phyloP scores from a whole-genome alignment of 768 basidiomycete genomes.

The Mycena rosella region DNA sequence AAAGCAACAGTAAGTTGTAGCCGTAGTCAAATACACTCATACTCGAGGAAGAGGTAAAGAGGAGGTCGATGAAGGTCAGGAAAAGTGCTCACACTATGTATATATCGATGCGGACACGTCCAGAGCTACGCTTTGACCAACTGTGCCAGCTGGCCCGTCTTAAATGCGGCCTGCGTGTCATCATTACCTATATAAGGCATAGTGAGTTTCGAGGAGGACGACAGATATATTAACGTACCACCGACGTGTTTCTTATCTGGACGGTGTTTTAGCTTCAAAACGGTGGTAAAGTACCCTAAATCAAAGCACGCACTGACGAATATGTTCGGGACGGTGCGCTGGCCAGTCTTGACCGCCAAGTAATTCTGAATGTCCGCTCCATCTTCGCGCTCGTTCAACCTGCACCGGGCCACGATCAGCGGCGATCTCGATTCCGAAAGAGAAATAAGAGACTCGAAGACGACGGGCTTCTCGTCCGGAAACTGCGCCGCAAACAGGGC shows the following conservation, averaged over 20 bases:
- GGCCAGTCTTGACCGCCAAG: slow-evolving; percentile 71
- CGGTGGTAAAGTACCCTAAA: neutral
- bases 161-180: slow-evolving; percentile 48
- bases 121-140: slow-evolving; percentile 16
- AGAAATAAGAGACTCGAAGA: slow-evolving; percentile 60
- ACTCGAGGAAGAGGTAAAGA: too few relatives aligned
- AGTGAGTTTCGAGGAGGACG: slow-evolving; percentile 6
- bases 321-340: slow-evolving; percentile 81
- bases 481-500: slow-evolving; percentile 55
- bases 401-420: slow-evolving; percentile 39
- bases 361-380: slow-evolving; percentile 76
- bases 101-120: too few relatives aligned
- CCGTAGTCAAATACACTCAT: too few relatives aligned
- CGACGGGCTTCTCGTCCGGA: slow-evolving; percentile 50
- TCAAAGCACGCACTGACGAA: slow-evolving; percentile 71
- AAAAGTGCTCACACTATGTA: too few relatives aligned
- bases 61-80: too few relatives aligned
- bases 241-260: slow-evolving; percentile 68
- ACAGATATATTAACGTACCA: slow-evolving; percentile 48
- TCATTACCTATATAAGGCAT: slow-evolving; percentile 55
- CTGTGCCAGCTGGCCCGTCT: slow-evolving; percentile 39
- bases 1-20: too few relatives aligned
- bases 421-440: neutral
- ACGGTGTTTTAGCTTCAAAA: neutral
- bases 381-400: slow-evolving; percentile 72